Base-by-base conservation (phyloP, 1,284 basidiomycete genomes). In the Vanrija pseudolonga region DNA sequence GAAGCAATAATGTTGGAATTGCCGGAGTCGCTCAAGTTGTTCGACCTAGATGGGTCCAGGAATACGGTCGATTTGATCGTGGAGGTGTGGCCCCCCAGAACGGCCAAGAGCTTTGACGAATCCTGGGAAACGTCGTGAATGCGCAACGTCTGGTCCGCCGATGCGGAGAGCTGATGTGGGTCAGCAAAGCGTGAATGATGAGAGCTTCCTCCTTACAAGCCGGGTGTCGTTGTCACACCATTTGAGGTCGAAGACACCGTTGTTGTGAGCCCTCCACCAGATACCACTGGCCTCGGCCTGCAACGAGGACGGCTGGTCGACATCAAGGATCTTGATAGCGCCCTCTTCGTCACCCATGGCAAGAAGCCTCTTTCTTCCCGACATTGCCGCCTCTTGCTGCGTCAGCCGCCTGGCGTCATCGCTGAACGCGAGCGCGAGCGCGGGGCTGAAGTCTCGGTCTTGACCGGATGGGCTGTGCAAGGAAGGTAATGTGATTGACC, bases 201-300 rank as follows among this genome's bases (percentile, higher is more conserved):
- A 24, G 43, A 32, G 9, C 38, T 18, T 20, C 22, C 7, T 12
- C 68, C 72, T 55, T 46, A 76, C 74, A 6, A 78, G 45, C 4
- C 58, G 59, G 0, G 57, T 79, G 57, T 89, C 86, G 39, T 82
- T 80, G 0, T 80, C 67, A 0, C 88, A 87, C 88, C 89, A 94
- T 24, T 81, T 77, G 14, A 88, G 77, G 56, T 84, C 88, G 84
- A 90, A 92, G 48, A 92, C 80, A 44, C 89, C 84, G 73, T 91
- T 90, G 49, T 79, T 77, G 72, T 91, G 89, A n/a, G 85, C 71
- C 15, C 65, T 53, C 72, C 72, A 74, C 67, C 68, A 71, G 43
- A 55, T 64, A 2, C 67, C 71, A 19, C 63, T 59, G 28, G 60
- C 56, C 32, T 68, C 64, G 12, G 53, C 51, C 40, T 68, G 60